These are phyloP conservation scores for Pestalotiopsis sp. DNA, from an alignment of 2,329 filamentous ascomycete genomes.

Conservation along the genomic window DNA sequence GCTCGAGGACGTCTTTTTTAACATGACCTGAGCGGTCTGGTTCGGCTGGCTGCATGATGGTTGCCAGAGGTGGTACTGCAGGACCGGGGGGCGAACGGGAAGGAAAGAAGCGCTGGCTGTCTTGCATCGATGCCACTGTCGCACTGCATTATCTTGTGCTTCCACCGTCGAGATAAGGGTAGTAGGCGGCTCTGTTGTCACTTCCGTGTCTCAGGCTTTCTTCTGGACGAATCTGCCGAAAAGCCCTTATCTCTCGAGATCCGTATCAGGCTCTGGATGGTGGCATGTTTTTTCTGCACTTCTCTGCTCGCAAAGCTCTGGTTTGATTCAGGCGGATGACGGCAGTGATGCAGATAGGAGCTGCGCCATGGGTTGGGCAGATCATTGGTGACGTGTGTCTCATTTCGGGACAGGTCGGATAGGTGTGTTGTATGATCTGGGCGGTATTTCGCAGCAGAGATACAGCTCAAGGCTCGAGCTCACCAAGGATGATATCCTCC, in stretches of 20 bases:
- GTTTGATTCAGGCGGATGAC: neutral
- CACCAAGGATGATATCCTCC: neutral
- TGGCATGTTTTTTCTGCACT: neutral
- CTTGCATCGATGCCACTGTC: neutral
- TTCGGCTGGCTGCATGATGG: neutral
- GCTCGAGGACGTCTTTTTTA: neutral
- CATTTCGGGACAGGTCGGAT: constrained; percentile 6
- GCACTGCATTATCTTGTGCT: constrained; percentile 6
- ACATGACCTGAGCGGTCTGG: neutral
- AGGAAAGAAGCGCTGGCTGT: neutral
- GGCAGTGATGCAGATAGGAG: neutral
- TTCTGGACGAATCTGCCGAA: neutral
- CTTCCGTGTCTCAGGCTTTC: neutral
- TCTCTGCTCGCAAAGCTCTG: neutral
- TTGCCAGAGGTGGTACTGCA: neutral
- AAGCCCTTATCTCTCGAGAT: neutral
- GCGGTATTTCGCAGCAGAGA: neutral
- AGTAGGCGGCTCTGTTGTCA: neutral
- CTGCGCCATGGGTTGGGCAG: neutral
- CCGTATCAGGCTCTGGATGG: neutral
- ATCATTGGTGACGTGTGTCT: constrained; percentile 7
- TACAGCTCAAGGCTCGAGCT: neutral
- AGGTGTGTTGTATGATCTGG: neutral
- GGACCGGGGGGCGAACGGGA: neutral
- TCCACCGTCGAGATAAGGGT: constrained; percentile 3